A percentile compares a stretch with the other conserved stretches of the same genome.
phyloP scores from a whole-genome alignment of 768 basidiomycete species.

The Russula foetens region DNA sequence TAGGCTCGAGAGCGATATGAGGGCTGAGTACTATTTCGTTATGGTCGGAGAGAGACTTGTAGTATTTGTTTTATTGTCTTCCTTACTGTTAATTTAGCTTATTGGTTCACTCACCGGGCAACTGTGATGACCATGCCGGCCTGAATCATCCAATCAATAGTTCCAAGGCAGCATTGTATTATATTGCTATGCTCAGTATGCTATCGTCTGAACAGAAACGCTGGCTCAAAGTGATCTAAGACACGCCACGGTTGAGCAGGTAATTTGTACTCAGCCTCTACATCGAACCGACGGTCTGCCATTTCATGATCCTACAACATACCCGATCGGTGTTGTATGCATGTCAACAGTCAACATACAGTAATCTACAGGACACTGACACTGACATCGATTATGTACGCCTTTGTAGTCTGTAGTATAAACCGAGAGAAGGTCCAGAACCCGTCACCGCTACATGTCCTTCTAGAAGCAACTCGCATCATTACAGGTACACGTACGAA shows the following conservation, averaged over 20 bases:
- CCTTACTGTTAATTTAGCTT: conserved; percentile 6
- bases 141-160: too few relatives aligned
- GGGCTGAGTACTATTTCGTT: background rate
- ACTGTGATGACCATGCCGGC: background rate
- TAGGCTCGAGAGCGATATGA: conserved; percentile 24
- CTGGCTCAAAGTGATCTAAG: too few relatives aligned
- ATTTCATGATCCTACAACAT: too few relatives aligned
- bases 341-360: too few relatives aligned
- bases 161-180: too few relatives aligned
- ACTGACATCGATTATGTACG: background rate
- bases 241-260: too few relatives aligned
- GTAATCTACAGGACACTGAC: too few relatives aligned
- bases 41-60: background rate
- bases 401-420: background rate
- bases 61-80: background rate
- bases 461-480: background rate
- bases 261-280: too few relatives aligned
- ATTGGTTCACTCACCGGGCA: background rate
- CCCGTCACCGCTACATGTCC: background rate
- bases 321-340: too few relatives aligned
- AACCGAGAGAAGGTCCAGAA: background rate
- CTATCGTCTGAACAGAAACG: too few relatives aligned
- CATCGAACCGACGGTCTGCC: too few relatives aligned
- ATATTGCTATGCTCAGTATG: too few relatives aligned
- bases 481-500: conserved; percentile 4